Conservation (phyloP, 1,139 yeast genomes). For the Geotrichum fermentans region DNA sequence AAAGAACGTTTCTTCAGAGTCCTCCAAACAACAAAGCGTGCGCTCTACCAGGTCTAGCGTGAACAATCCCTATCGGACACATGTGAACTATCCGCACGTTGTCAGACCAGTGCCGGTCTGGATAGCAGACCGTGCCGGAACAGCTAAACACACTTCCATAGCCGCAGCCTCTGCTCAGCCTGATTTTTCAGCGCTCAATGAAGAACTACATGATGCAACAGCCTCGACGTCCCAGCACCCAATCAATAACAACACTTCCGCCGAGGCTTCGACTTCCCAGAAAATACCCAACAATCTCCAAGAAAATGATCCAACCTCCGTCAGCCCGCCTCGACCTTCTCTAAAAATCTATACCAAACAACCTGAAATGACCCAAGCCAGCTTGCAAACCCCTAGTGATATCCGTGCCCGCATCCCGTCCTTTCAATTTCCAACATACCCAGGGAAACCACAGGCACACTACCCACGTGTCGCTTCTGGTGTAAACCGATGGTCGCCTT, state of each 20-base stretch:
- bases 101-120: conserved; percentile 19
- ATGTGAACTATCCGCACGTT: conserved; percentile 17
- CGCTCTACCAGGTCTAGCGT: no score
- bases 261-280: no score
- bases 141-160: conserved; percentile 5
- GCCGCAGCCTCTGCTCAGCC: no score
- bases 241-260: neutral
- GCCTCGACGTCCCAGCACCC: neutral
- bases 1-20: no score
- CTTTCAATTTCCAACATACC: conserved; percentile 3
- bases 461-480: conserved; percentile 10
- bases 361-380: neutral
- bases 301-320: neutral
- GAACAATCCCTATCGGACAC: no score
- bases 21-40: no score
- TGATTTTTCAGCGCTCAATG: no score
- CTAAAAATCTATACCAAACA: neutral
- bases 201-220: no score
- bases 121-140: conserved; percentile 16
- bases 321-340: neutral
- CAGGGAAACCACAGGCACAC: conserved; percentile 1
- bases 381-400: neutral
- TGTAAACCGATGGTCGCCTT: conserved; percentile 19
- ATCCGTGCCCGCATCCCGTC: conserved; percentile 3
- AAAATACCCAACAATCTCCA: no score